Conservation (phyloP, 805 yeast species). For the Candida hispaniensis region DNA sequence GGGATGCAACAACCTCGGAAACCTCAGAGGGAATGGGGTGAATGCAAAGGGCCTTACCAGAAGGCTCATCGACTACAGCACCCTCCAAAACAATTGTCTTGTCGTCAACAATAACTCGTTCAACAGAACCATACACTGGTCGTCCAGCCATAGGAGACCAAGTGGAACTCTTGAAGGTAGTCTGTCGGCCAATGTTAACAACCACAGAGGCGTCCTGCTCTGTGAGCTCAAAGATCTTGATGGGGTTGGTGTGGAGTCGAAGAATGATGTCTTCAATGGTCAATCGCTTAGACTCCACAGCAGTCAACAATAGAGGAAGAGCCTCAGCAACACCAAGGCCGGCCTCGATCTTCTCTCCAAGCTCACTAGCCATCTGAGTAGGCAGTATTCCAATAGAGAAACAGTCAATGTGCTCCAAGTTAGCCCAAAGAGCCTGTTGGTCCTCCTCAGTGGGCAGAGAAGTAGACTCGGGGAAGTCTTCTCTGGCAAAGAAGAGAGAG, state of each 20-base stretch:
- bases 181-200: conserved; percentile 66
- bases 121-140: conserved; percentile 68
- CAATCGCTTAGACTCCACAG: conserved; percentile 62
- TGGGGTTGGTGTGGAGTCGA: conserved; percentile 74
- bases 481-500: conserved; percentile 59
- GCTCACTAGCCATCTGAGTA: conserved; percentile 53
- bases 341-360: conserved; percentile 48
- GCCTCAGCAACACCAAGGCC: conserved; percentile 76
- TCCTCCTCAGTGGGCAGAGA: conserved; percentile 75
- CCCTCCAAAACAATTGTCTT: conserved; percentile 83
- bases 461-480: conserved; percentile 55
- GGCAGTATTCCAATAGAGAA: conserved; percentile 81
- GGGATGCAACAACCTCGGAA: conserved; percentile 17
- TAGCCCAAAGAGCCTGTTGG: conserved; percentile 73
- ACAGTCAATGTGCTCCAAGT: conserved; percentile 63
- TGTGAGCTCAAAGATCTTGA: conserved; percentile 69
- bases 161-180: conserved; percentile 29
- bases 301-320: conserved; percentile 69
- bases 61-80: conserved; percentile 46
- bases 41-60: conserved; percentile 48
- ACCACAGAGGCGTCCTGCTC: conserved; percentile 73
- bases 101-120: conserved; percentile 70
- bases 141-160: conserved; percentile 48
- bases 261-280: conserved; percentile 59
- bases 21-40: conserved; percentile 25